Conservation (phyloP, 257 asterid species). For the Solanum tacnaense region DNA sequence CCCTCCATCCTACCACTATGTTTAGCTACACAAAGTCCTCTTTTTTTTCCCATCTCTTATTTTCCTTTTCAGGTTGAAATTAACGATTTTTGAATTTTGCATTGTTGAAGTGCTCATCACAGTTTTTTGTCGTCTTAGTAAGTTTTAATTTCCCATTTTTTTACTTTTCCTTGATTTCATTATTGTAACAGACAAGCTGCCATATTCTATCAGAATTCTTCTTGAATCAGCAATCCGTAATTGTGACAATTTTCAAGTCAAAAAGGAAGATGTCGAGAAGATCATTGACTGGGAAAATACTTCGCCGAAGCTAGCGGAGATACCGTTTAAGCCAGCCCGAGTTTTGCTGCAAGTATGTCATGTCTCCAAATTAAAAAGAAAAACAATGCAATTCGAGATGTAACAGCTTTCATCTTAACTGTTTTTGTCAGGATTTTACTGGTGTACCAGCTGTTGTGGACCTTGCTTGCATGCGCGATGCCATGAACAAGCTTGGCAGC, state of each 20-base stretch:
- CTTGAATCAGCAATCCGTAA: slow-evolving; percentile 94
- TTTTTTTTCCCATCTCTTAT: neutral
- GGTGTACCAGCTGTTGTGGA: slow-evolving; percentile 97
- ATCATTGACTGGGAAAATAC: slow-evolving; percentile 88
- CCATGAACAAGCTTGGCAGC: slow-evolving; percentile 89
- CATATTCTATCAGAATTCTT: slow-evolving; percentile 87
- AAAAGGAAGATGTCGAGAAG: slow-evolving; percentile 84
- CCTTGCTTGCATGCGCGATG: slow-evolving; percentile 98
- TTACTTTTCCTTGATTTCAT: neutral
- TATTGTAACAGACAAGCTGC: slow-evolving; percentile 64
- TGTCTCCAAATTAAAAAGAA: neutral
- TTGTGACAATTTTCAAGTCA: slow-evolving; percentile 92
- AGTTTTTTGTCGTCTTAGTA: neutral
- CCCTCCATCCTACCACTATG: neutral
- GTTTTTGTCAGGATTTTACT: slow-evolving; percentile 66
- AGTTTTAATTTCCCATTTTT: neutral
- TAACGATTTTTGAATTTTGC: neutral
- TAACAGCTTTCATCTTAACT: neutral
- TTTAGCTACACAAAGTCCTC: neutral
- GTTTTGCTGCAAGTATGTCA: slow-evolving; percentile 72
- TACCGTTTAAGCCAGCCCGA: slow-evolving; percentile 97
- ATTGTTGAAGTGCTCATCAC: neutral
- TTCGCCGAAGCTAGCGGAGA: slow-evolving; percentile 81
- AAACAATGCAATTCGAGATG: neutral
- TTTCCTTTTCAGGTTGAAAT: neutral